Base-by-base conservation (phyloP, 2,329 filamentous ascomycete species). In the Aspergillus carbonarius region DNA sequence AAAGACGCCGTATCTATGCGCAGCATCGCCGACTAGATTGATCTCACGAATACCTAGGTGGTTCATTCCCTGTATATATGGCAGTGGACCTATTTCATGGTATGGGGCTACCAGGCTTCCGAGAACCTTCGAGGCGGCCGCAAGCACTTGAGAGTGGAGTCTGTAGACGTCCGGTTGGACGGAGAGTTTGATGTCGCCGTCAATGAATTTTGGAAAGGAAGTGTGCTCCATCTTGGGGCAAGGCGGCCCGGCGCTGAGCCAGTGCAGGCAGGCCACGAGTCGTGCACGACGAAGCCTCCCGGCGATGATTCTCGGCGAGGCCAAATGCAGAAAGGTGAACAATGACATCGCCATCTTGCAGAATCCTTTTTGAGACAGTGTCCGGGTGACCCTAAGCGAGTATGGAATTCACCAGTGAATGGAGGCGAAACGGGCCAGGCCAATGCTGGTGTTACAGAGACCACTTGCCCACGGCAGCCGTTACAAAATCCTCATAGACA, bases 141-240 rank as follows among this genome's bases (percentile, higher is more conserved):
- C 47, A 4, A 63, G 47, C 34, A 56, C 25, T 5, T 18, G 49
- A 8, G 74, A 72, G 65, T 80, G 77, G 2, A 80, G 68, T 25
- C 70, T 67, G 60, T 76, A 79, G 42, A 70, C 64, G 53, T 74
- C 69, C 10, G 71, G 61, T 15, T 71, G 68, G 59, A 80, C 67
- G 54, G 71, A 56, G 60, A 80, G 64, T 42, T 68, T 63, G 23
- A 78, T 74, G 59, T 80, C 75, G 35, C 74, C 78, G 47, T 77
- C 75, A 25, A 55, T 32, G 61, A 73, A 79, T 4, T 65, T 34
- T 1, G 76, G 77, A 47, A 79, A 78, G 7, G 30, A 6, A 30
- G 15, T 7, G 12, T 27, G 12, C 18, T 35, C 49, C 48, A 54
- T 57, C 35, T 35, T 52, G 8, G 8, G 37, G 9, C 30, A 10